A percentile compares a stretch with the other conserved stretches of the same genome.
phyloP scores from a whole-genome alignment of 163 green algal genomes.

The Scenedesmus sp. region DNA sequence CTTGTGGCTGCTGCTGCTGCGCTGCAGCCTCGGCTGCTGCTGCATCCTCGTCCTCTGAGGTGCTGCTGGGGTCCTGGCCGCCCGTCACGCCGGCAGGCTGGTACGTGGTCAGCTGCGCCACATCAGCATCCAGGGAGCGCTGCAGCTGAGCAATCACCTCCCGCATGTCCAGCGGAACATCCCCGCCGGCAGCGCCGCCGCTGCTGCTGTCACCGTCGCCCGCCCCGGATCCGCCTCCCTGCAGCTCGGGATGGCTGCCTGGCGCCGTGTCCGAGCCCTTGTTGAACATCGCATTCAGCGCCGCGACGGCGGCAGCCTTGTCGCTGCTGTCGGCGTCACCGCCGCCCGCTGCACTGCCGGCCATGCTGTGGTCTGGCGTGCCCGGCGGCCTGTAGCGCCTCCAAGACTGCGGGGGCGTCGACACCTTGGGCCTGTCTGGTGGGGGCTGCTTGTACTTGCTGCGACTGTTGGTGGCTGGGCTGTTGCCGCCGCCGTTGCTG shows the following conservation, averaged over 20 bases:
- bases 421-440: not conserved
- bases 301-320: conserved; percentile 41
- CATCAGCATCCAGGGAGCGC: conserved; percentile 28
- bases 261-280: not conserved
- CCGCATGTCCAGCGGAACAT: not conserved
- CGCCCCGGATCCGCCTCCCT: not conserved
- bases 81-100: not conserved
- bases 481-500: conserved; percentile 22
- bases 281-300: conserved; percentile 28
- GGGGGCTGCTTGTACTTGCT: conserved; percentile 14
- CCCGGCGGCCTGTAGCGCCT: not conserved
- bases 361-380: conserved; percentile 8
- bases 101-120: conserved; percentile 5
- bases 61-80: not conserved
- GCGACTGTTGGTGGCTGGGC: not conserved
- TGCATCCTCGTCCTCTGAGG: not conserved
- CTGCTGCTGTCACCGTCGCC: not conserved
- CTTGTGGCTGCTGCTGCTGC: not conserved
- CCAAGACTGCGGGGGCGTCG: not conserved
- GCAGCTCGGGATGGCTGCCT: conserved; percentile 19
- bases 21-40: not conserved
- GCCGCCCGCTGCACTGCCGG: not conserved
- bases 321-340: not conserved
- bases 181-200: not conserved
- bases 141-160: conserved; percentile 36